A percentile compares a stretch with the other conserved stretches of the same genome.
Conservation (phyloP, 2,329 filamentous ascomycete genomes). For the Fusarium illudens region DNA sequence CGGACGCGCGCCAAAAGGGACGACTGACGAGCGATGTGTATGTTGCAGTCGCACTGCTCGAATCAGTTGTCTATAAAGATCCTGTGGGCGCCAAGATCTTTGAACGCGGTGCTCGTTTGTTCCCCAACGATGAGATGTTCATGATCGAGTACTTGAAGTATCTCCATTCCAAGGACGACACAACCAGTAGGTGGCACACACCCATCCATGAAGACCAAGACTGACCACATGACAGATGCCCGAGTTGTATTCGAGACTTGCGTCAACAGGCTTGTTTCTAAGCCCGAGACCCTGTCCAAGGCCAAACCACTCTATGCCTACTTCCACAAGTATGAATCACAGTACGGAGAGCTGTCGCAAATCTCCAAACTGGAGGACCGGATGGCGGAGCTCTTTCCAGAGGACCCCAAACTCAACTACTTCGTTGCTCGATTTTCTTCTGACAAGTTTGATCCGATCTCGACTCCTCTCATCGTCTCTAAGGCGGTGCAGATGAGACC, state of each 20-base stretch:
- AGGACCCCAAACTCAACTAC: constrained; percentile 78
- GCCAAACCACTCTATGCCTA: constrained; percentile 88
- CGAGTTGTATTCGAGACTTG: constrained; percentile 96
- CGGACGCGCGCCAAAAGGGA: constrained; percentile 85
- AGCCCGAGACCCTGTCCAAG: constrained; percentile 76
- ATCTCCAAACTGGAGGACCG: constrained; percentile 90
- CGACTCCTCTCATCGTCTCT: constrained; percentile 84
- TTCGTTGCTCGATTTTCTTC: constrained; percentile 81
- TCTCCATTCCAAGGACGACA: constrained; percentile 88
- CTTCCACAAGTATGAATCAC: constrained; percentile 94
- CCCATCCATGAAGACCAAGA: background rate
- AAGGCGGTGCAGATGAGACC: constrained; percentile 79
- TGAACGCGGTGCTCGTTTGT: constrained; percentile 90
- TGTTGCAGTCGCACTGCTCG: constrained; percentile 89
- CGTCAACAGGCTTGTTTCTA: constrained; percentile 80
- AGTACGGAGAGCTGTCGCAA: constrained; percentile 91
- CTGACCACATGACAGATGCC: constrained; percentile 69
- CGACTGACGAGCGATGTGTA: constrained; percentile 95
- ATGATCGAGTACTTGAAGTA: constrained; percentile 97
- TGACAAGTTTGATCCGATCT: constrained; percentile 79
- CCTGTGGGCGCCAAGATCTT: constrained; percentile 93
- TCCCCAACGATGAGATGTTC: constrained; percentile 92
- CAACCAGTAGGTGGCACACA: constrained; percentile 75
- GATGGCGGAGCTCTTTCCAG: constrained; percentile 93
- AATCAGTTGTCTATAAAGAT: constrained; percentile 96